phyloP scores from a whole-genome alignment of 2,329 filamentous ascomycete genomes.

The Penicillium sp. region DNA sequence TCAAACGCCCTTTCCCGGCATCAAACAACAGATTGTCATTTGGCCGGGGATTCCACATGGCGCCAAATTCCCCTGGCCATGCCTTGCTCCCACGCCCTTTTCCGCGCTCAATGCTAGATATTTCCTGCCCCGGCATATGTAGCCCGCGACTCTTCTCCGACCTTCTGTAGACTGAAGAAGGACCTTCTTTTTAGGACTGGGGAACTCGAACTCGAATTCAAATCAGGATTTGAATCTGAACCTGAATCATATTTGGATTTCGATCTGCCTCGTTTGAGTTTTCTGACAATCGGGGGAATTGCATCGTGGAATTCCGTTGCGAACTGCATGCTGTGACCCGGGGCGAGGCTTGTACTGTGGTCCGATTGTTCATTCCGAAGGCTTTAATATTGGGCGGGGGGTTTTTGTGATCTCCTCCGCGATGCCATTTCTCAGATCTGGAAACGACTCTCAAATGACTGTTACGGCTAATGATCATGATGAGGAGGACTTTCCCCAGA shows the following conservation, averaged over 20 bases:
- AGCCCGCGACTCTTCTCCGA: constrained; percentile 10
- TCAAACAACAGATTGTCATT: constrained; percentile 18
- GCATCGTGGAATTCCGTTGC: background rate
- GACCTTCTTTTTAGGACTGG: constrained; percentile 14
- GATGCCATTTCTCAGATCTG: constrained; percentile 11
- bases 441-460: constrained; percentile 15
- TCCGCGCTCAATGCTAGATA: constrained; percentile 12
- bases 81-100: constrained; percentile 21
- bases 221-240: no score
- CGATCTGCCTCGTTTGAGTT: background rate
- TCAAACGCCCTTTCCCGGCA: background rate
- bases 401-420: background rate
- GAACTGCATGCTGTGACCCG: background rate
- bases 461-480: constrained; percentile 7
- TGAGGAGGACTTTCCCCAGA: constrained; percentile 19
- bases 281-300: background rate
- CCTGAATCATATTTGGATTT: background rate
- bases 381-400: background rate
- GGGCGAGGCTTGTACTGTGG: background rate
- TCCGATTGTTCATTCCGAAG: background rate
- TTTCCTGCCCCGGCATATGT: constrained; percentile 5
- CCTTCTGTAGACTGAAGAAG: no score
- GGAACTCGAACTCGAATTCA: no score
- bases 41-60: constrained; percentile 19
- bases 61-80: constrained; percentile 15